phyloP scores from a whole-genome alignment of 495 filamentous ascomycete genomes.

The Xylona heveae region DNA sequence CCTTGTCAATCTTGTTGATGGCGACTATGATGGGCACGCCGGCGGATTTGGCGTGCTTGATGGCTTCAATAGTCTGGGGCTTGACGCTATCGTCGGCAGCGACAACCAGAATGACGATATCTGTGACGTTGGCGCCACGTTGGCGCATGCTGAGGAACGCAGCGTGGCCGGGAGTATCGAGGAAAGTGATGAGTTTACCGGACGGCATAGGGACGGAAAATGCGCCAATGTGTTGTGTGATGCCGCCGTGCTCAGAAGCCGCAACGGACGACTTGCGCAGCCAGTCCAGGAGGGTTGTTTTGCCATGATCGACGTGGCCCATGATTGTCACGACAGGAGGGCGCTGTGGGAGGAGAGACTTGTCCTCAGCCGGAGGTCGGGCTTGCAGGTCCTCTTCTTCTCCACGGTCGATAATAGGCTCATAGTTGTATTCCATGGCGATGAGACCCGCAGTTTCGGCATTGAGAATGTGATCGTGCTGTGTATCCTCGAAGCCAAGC shows the following conservation, averaged over 20 bases:
- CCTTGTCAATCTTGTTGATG: conserved; percentile 95
- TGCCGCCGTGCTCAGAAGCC: conserved; percentile 82
- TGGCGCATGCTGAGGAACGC: conserved; percentile 93
- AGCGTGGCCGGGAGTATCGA: conserved; percentile 92
- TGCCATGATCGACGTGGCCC: conserved; percentile 98
- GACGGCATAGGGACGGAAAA: conserved; percentile 77
- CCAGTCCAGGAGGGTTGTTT: conserved; percentile 90
- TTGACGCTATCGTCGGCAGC: conserved; percentile 96
- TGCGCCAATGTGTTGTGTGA: conserved; percentile 98
- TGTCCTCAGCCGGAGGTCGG: conserved; percentile 49
- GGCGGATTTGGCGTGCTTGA: conserved; percentile 81
- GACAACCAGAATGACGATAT: conserved; percentile 91
- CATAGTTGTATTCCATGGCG: conserved; percentile 81
- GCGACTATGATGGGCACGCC: conserved; percentile 93
- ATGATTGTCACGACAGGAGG: conserved; percentile 98
- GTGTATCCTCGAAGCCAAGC: conserved; percentile 68
- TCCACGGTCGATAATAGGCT: conserved; percentile 57
- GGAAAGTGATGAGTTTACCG: conserved; percentile 80
- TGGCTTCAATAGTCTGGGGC: conserved; percentile 89
- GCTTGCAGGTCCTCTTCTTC: conserved; percentile 51
- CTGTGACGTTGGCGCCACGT: conserved; percentile 85
- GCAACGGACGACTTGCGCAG: conserved; percentile 83
- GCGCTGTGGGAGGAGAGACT: conserved; percentile 42
- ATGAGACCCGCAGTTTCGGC: conserved; percentile 80
- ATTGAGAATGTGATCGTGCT: conserved; percentile 62